phyloP scores from a whole-genome alignment of 2,329 filamentous ascomycete genomes.

The Trichoderma afroharzianum region DNA sequence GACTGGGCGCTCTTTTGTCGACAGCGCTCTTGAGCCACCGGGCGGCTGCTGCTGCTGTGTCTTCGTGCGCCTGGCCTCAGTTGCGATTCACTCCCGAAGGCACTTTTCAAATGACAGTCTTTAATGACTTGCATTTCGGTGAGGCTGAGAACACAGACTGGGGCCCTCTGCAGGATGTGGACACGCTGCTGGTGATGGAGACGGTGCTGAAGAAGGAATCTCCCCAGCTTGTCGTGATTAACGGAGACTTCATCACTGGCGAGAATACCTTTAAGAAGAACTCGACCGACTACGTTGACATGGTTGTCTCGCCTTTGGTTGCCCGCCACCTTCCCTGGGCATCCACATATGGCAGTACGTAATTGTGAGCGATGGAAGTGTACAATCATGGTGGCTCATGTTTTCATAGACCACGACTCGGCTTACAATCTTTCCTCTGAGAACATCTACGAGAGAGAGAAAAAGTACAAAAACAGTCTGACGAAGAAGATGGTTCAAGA shows the following conservation, averaged over 20 bases:
- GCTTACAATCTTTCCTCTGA: not conserved
- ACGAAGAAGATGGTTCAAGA: not conserved
- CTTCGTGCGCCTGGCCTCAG: not conserved
- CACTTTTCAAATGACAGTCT: constrained; percentile 3
- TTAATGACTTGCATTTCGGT: not conserved
- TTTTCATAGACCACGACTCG: not conserved
- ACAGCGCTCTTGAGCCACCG: not conserved
- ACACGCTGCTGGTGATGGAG: not conserved
- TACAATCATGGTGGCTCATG: not conserved
- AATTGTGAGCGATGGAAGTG: not conserved
- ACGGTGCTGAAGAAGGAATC: not conserved
- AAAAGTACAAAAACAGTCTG: not conserved
- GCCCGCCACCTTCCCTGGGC: not conserved
- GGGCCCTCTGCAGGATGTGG: not conserved
- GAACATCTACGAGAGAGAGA: not conserved
- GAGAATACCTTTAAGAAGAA: not conserved
- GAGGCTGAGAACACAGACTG: not conserved
- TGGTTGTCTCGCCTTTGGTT: not conserved
- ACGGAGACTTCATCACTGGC: not conserved
- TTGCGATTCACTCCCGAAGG: not conserved
- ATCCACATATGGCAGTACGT: not conserved
- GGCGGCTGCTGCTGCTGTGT: not conserved
- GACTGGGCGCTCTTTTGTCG: not conserved
- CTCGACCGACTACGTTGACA: not conserved
- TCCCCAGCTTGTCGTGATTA: not conserved